Evolutionary conservation across 345 rosid genomes (phyloP).

Genomic region (Erucastrum elatum): DNA sequence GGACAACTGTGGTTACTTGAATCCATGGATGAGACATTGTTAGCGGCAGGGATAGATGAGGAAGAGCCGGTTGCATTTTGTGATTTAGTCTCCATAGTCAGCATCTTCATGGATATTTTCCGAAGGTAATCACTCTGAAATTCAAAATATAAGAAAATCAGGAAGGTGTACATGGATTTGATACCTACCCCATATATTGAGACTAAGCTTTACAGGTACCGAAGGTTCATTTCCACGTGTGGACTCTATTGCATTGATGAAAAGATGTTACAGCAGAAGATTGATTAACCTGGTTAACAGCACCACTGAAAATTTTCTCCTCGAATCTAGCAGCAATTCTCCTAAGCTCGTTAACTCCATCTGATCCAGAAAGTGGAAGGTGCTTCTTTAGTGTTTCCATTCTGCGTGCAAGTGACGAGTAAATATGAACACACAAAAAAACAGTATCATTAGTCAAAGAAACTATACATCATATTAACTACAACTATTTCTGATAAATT

Average conservation of each 20-base stretch:
- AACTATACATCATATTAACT: constrained; percentile 1
- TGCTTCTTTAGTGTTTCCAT: constrained; percentile 63
- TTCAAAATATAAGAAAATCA: constrained; percentile 11
- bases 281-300: constrained; percentile 57
- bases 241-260: neutral
- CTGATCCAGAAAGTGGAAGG: constrained; percentile 69
- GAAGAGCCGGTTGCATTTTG: constrained; percentile 53
- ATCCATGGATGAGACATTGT: constrained; percentile 53
- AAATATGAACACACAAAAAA: constrained; percentile 3
- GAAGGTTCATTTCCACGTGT: neutral
- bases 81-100: constrained; percentile 74
- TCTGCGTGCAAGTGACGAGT: constrained; percentile 40
- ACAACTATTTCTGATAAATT: neutral
- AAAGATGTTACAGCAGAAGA: neutral
- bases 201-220: neutral
- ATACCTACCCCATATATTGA: neutral
- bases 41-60: constrained; percentile 46
- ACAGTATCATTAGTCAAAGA: neutral
- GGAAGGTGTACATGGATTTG: neutral
- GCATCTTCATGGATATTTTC: constrained; percentile 88
- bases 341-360: constrained; percentile 65
- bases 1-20: constrained; percentile 47
- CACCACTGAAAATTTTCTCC: constrained; percentile 70
- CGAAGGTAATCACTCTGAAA: constrained; percentile 77
- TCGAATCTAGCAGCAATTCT: constrained; percentile 80